Conservation (phyloP, 345 rosid species). For the Sapria himalayana region DNA sequence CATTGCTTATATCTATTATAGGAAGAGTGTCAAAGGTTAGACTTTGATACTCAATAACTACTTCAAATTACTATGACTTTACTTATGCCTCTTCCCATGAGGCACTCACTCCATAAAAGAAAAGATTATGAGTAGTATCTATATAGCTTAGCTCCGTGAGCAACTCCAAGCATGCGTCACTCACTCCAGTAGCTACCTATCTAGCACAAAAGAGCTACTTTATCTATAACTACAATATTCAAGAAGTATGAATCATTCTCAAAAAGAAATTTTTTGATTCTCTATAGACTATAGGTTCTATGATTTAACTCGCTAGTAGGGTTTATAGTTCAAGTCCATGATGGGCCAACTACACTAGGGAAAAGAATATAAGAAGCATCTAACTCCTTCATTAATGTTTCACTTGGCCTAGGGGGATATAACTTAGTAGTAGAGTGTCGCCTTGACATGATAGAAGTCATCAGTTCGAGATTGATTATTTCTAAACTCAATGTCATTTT, state of each 20-base stretch:
- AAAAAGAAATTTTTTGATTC: constrained; percentile 1
- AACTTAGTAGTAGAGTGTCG: not conserved
- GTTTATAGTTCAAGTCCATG: constrained; percentile 6
- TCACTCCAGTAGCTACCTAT: too few species aligned
- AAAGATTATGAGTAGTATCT: too few species aligned
- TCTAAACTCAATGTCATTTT: constrained; percentile 2
- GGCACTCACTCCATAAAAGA: too few species aligned
- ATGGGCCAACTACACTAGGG: constrained; percentile 3
- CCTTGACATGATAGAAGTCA: not conserved
- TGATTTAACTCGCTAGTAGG: not conserved
- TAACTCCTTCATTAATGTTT: constrained; percentile 6
- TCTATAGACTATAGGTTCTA: not conserved
- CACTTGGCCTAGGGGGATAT: not conserved
- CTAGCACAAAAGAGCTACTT: too few species aligned
- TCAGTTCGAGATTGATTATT: constrained; percentile 3
- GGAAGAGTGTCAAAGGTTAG: too few species aligned
- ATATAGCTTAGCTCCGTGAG: too few species aligned
- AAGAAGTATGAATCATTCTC: not conserved
- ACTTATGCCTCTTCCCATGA: too few species aligned
- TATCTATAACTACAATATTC: too few species aligned
- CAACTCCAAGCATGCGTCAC: too few species aligned
- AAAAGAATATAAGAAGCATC: constrained; percentile 10
- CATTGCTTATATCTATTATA: too few species aligned
- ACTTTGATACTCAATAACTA: too few species aligned
- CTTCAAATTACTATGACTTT: too few species aligned